phyloP scores from a whole-genome alignment of 345 rosid species.

The Brassica cretica region DNA sequence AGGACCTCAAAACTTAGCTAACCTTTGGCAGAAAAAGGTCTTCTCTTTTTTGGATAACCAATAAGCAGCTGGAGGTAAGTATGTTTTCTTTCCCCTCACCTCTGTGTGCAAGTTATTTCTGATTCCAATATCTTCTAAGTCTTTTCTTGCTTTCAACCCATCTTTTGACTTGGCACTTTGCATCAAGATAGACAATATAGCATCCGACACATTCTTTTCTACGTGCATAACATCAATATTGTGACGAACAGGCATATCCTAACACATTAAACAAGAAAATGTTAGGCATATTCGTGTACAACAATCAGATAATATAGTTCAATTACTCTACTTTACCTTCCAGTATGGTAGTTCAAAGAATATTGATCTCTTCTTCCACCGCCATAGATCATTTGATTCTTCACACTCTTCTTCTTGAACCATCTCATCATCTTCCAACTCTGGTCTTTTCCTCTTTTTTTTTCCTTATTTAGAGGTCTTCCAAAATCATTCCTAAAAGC shows the following conservation, averaged over 20 bases:
- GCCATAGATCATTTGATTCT: background rate
- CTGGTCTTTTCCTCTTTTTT: background rate
- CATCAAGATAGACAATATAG: background rate
- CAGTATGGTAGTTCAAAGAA: conserved; percentile 3
- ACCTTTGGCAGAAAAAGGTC: background rate
- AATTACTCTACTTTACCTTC: background rate
- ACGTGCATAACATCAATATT: background rate
- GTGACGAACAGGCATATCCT: background rate
- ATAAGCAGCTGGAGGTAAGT: background rate
- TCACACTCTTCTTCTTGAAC: conserved; percentile 11
- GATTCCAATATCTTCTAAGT: background rate
- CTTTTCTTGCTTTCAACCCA: background rate
- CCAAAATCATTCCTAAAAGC: background rate
- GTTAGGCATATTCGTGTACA: background rate
- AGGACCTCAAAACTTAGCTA: background rate
- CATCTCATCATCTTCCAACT: background rate
- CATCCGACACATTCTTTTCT: background rate
- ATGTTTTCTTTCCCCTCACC: background rate
- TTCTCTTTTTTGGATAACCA: background rate
- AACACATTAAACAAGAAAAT: background rate
- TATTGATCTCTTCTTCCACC: conserved; percentile 6
- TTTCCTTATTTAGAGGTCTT: background rate
- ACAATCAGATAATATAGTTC: background rate
- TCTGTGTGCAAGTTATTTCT: background rate
- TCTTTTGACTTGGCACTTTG: background rate